These are phyloP conservation scores for Clathrus columnatus DNA, from an alignment of 768 basidiomycete species.

Conservation along the genomic window DNA sequence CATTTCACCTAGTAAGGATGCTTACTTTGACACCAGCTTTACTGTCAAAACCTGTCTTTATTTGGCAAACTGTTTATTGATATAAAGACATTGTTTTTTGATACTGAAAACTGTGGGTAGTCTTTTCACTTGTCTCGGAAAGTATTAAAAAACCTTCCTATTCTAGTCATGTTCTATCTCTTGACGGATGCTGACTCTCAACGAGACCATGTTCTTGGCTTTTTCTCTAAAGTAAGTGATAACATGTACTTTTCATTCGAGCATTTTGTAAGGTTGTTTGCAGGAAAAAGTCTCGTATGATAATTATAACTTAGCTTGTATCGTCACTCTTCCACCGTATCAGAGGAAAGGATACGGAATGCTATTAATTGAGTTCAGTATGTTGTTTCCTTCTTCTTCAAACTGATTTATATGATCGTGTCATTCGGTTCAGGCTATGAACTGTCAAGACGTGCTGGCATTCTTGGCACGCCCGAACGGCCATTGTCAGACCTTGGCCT, in stretches of 20 bases:
- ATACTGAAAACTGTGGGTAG: constrained; percentile 71
- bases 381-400: constrained; percentile 22
- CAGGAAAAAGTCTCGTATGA: constrained; percentile 95
- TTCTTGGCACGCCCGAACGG: constrained; percentile 87
- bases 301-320: constrained; percentile 95
- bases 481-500: constrained; percentile 91
- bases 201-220: constrained; percentile 72
- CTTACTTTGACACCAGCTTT: constrained; percentile 49
- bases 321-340: constrained; percentile 89
- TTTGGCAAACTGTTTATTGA: constrained; percentile 99
- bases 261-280: not conserved
- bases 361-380: constrained; percentile 97
- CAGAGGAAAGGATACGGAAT: constrained; percentile 87
- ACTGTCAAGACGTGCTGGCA: constrained; percentile 69
- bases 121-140: not conserved
- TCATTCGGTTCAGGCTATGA: constrained; percentile 84
- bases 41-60: constrained; percentile 90
- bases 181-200: constrained; percentile 76
- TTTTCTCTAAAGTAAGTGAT: constrained; percentile 53
- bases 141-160: constrained; percentile 1
- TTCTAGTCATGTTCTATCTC: constrained; percentile 81
- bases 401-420: not conserved
- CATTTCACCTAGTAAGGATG: too few relatives aligned
- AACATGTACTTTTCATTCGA: not conserved
- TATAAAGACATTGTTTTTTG: constrained; percentile 91